Percentiles rank a stretch among this genome's conserved stretches.
phyloP scores from a whole-genome alignment of 768 basidiomycete genomes.

The Leccinum ochraceum region DNA sequence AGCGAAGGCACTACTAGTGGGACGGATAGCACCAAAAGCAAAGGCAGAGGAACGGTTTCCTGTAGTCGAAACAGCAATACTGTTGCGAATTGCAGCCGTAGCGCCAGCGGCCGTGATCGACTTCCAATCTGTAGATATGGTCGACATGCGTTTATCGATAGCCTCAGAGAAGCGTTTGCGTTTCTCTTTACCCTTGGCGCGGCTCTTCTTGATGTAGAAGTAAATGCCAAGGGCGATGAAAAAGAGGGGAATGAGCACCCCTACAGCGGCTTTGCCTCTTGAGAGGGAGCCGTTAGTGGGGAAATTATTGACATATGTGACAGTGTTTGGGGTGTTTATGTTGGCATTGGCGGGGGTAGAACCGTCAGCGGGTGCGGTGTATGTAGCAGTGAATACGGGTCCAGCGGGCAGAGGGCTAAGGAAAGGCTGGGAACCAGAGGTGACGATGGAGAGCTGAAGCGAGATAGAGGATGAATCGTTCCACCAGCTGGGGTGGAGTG shows the following conservation, averaged over 20 bases:
- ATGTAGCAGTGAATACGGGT: constrained; percentile 69
- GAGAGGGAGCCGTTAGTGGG: constrained; percentile 38
- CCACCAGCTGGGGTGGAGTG: constrained; percentile 71
- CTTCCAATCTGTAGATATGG: constrained; percentile 78
- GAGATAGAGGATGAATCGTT: constrained; percentile 47
- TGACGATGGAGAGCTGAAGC: constrained; percentile 63
- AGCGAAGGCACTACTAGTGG: constrained; percentile 45
- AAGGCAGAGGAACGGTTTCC: constrained; percentile 48
- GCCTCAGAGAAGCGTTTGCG: constrained; percentile 61
- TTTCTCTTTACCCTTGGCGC: constrained; percentile 50
- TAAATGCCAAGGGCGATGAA: constrained; percentile 45
- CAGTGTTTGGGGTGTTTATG: constrained; percentile 32
- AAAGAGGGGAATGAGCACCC: constrained; percentile 61
- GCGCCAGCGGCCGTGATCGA: constrained; percentile 70
- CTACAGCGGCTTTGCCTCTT: constrained; percentile 66
- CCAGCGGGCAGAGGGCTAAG: constrained; percentile 57
- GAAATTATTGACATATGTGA: constrained; percentile 43
- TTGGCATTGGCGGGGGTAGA: constrained; percentile 43
- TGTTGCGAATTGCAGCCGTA: constrained; percentile 68
- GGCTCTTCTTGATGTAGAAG: constrained; percentile 54
- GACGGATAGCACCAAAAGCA: constrained; percentile 57
- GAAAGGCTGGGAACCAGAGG: constrained; percentile 50
- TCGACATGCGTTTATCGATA: constrained; percentile 83
- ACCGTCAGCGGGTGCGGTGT: constrained; percentile 44
- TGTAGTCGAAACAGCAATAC: constrained; percentile 49